These are phyloP conservation scores for Tuber calosporum DNA, from an alignment of 495 filamentous ascomycete species.

Conservation along the genomic window DNA sequence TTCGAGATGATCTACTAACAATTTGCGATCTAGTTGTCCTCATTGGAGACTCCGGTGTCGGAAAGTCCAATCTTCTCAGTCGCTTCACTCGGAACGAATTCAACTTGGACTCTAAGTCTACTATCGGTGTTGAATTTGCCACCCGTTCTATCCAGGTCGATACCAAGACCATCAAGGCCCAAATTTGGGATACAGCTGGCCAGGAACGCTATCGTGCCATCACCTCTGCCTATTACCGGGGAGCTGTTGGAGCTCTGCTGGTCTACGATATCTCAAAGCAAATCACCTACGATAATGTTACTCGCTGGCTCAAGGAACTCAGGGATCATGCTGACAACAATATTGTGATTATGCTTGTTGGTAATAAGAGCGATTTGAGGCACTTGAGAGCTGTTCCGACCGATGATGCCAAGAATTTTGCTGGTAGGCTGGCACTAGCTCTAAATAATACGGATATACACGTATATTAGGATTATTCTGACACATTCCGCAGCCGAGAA, in stretches of 20 bases:
- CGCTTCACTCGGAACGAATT: slow-evolving; percentile 99
- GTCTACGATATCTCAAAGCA: slow-evolving; percentile 99
- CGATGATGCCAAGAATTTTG: slow-evolving; percentile 96
- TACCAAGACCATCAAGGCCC: slow-evolving; percentile 99
- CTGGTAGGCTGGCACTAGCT: slow-evolving; percentile 53
- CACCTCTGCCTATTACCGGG: slow-evolving; percentile 97
- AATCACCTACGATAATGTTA: slow-evolving; percentile 98
- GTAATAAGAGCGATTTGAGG: slow-evolving; percentile 99
- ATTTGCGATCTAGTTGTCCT: slow-evolving; percentile 65
- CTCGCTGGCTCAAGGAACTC: slow-evolving; percentile 97
- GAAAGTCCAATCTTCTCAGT: slow-evolving; percentile 99
- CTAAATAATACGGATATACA: background rate
- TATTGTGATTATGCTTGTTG: slow-evolving; percentile 99
- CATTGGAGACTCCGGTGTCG: slow-evolving; percentile 97
- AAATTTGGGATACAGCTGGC: slow-evolving; percentile 99
- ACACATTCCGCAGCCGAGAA: slow-evolving; percentile 63
- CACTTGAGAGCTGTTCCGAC: slow-evolving; percentile 96
- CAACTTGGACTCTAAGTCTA: slow-evolving; percentile 99
- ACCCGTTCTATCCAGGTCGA: slow-evolving; percentile 98
- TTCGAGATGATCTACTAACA: slow-evolving; percentile 42
- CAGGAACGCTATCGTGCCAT: slow-evolving; percentile 99
- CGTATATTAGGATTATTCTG: slow-evolving; percentile 3
- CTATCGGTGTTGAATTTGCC: slow-evolving; percentile 98
- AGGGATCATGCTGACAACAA: slow-evolving; percentile 97
- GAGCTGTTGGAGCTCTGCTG: slow-evolving; percentile 91